Conservation (phyloP, 2,329 filamentous ascomycete species). For the Thermomyces lanuginosus region DNA sequence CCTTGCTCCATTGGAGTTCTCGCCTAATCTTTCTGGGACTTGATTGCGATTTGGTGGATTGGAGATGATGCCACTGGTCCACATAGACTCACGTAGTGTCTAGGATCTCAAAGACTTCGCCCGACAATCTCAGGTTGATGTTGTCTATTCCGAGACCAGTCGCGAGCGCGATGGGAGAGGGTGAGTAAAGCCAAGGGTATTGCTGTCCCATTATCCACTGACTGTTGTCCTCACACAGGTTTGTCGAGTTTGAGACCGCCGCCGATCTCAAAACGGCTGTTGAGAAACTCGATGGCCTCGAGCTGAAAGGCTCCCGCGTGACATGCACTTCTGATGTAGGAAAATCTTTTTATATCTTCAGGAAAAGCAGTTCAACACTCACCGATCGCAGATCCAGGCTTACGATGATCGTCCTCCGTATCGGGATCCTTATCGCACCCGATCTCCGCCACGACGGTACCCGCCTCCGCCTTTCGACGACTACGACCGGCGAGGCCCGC, state of each 20-base stretch:
- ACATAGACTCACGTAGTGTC: too few relatives aligned
- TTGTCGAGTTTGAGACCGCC: constrained; percentile 93
- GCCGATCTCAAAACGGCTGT: constrained; percentile 79
- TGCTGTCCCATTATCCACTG: too few relatives aligned
- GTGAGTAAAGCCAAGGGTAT: constrained; percentile 49
- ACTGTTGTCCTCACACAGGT: too few relatives aligned
- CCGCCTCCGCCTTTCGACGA: constrained; percentile 57
- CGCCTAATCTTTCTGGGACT: too few relatives aligned
- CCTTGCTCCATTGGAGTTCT: too few relatives aligned
- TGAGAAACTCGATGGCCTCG: constrained; percentile 80
- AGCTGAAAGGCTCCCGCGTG: constrained; percentile 83
- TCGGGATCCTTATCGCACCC: constrained; percentile 60
- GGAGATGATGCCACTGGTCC: too few relatives aligned
- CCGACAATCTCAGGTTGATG: constrained; percentile 86
- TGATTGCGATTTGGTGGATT: too few relatives aligned
- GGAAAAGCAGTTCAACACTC: constrained; percentile 9
- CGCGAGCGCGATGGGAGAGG: constrained; percentile 85
- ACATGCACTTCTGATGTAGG: constrained; percentile 76
- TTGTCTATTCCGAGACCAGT: constrained; percentile 92
- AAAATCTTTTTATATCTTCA: constrained; percentile 1
- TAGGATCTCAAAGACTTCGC: constrained; percentile 99
- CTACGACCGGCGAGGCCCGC: constrained; percentile 67
- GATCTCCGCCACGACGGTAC: constrained; percentile 56
- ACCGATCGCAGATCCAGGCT: constrained; percentile 44
- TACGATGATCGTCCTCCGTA: constrained; percentile 48